Percentiles rank a stretch among this genome's conserved stretches.
Evolutionary conservation across 1,284 basidiomycete genomes (phyloP).

Genomic region (Xanthoconium separans): DNA sequence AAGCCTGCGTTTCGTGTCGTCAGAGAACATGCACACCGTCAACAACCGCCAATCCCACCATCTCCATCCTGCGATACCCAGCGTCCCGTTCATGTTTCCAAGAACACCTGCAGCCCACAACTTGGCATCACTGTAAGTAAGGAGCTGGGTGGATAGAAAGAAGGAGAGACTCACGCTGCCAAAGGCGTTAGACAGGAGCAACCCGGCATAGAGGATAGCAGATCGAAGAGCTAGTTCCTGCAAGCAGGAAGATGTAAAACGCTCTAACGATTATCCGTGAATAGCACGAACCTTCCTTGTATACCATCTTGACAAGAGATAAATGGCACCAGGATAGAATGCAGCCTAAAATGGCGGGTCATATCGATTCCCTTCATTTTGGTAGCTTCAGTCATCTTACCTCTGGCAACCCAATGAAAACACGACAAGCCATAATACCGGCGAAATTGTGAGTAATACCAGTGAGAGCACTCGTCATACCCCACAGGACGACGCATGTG

Average conservation of each 20-base stretch:
- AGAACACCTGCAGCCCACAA: neutral
- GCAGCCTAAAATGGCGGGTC: neutral
- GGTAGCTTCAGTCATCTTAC: neutral
- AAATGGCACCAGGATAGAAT: neutral
- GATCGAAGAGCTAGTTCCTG: neutral
- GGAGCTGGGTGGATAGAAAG: neutral
- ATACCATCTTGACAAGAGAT: neutral
- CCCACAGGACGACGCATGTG: neutral
- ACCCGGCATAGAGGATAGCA: neutral
- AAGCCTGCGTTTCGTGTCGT: neutral
- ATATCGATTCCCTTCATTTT: neutral
- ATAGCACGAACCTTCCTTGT: neutral
- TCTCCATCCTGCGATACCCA: neutral
- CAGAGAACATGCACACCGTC: neutral
- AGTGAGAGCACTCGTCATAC: conserved; percentile 1
- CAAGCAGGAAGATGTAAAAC: neutral
- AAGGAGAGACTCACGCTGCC: neutral
- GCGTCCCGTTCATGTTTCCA: neutral
- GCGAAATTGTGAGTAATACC: neutral
- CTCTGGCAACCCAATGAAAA: conserved; percentile 1
- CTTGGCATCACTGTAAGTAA: neutral
- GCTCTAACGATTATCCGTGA: neutral
- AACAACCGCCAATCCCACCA: neutral
- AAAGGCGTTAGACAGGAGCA: neutral
- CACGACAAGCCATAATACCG: neutral